A percentile compares a stretch with the other conserved stretches of the same genome.
Conservation (phyloP, 164 flowering plant genomes). For the Vitis rupestris region DNA sequence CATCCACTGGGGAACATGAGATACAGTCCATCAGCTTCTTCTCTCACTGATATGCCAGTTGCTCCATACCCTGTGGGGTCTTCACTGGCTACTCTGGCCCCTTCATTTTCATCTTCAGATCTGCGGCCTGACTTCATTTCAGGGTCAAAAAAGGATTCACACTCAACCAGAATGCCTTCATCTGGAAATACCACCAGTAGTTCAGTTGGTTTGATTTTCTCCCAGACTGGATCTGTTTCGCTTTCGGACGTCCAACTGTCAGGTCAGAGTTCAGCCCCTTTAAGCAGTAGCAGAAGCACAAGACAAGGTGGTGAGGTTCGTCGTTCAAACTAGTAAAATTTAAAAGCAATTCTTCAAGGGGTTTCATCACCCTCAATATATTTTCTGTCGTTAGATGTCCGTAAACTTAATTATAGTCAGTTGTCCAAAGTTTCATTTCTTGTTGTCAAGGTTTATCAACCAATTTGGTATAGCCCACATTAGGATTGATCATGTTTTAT, state of each 20-base stretch:
- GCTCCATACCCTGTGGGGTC: conserved; percentile 42
- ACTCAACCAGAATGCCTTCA: conserved; percentile 26
- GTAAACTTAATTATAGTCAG: conserved; percentile 17
- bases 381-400: conserved; percentile 11
- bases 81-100: conserved; percentile 32
- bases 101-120: conserved; percentile 34
- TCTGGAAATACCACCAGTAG: conserved; percentile 25
- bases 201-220: conserved; percentile 31
- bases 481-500: conserved; percentile 6
- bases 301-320: conserved; percentile 28
- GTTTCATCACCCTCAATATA: background rate
- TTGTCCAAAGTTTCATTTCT: conserved; percentile 15
- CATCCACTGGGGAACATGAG: conserved; percentile 44
- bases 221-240: conserved; percentile 28
- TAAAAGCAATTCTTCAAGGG: conserved; percentile 1
- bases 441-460: conserved; percentile 1
- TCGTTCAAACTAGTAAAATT: conserved; percentile 24
- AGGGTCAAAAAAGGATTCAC: conserved; percentile 24
- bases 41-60: conserved; percentile 42
- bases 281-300: conserved; percentile 31
- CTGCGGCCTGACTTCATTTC: conserved; percentile 27
- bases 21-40: conserved; percentile 45
- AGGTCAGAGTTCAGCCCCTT: conserved; percentile 27
- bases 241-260: conserved; percentile 30
- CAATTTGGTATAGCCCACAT: background rate